phyloP scores from a whole-genome alignment of 2,329 filamentous ascomycete genomes.

The Fusarium brevicatenulatum region DNA sequence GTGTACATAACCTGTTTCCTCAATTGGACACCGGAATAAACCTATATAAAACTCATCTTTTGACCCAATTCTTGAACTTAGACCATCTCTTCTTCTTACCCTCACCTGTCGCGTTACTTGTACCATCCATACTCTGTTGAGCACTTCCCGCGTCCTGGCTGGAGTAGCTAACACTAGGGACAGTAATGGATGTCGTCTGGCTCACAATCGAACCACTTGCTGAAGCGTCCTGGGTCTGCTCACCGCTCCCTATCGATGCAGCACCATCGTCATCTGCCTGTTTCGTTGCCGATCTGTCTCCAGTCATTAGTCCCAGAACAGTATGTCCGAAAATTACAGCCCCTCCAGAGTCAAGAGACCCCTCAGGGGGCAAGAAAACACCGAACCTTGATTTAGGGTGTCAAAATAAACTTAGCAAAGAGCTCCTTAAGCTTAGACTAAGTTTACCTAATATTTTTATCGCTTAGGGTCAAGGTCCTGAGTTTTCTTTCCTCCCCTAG shows the following conservation, averaged over 20 bases:
- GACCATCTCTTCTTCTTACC: not conserved
- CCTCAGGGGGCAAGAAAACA: no score
- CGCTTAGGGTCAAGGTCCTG: no score
- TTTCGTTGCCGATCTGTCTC: not conserved
- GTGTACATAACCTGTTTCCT: no score
- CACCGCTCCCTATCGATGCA: not conserved
- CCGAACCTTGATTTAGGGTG: no score
- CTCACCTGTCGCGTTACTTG: rapidly evolving
- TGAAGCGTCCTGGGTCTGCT: not conserved
- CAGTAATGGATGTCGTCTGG: not conserved
- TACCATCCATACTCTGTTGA: not conserved
- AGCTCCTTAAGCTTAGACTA: no score
- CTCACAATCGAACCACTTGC: not conserved
- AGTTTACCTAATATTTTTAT: no score
- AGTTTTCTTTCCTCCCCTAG: no score
- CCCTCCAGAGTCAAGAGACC: not conserved
- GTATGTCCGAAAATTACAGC: conserved; percentile 9
- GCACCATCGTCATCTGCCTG: not conserved
- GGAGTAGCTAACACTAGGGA: not conserved
- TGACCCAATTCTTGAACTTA: not conserved
- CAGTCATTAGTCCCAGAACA: not conserved
- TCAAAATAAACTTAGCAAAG: no score
- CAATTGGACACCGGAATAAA: rapidly evolving
- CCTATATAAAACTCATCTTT: not conserved
- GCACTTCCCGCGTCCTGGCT: not conserved